These are phyloP conservation scores for Rhodotorula paludigena DNA, from an alignment of 768 basidiomycete genomes.

Conservation along the genomic window DNA sequence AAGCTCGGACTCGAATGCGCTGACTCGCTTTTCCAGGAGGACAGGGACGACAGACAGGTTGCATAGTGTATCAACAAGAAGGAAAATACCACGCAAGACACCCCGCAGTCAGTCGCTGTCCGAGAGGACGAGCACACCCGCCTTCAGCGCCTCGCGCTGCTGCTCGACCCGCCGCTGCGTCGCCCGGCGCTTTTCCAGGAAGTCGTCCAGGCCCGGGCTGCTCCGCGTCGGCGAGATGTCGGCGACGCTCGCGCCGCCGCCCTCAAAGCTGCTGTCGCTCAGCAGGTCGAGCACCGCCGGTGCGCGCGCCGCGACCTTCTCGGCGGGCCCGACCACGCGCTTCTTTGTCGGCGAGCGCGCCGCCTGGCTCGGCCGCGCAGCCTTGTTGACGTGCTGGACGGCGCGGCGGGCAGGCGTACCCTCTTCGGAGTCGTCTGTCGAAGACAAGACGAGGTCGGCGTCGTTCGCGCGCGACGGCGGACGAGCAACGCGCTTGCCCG, in stretches of 20 bases:
- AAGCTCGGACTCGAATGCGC: too few species aligned
- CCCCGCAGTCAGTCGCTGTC: neutral
- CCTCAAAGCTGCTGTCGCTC: neutral
- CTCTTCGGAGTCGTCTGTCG: neutral
- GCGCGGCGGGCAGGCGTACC: too few species aligned
- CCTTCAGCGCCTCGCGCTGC: neutral
- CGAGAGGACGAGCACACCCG: neutral
- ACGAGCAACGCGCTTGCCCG: neutral
- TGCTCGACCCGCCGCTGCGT: neutral
- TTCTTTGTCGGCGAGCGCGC: neutral
- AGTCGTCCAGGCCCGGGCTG: neutral
- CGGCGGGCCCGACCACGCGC: neutral
- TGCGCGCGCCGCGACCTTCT: neutral
- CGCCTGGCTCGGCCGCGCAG: neutral
- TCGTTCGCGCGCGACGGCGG: too few species aligned
- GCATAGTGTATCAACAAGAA: too few species aligned
- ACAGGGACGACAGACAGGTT: too few species aligned
- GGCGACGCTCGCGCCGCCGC: neutral
- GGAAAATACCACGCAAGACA: neutral
- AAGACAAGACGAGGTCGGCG: neutral
- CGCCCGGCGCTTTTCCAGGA: neutral
- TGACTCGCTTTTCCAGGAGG: too few species aligned
- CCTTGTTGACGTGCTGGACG: constrained; percentile 2
- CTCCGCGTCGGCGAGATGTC: neutral
- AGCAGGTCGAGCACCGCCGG: neutral